Conservation (phyloP, 2,329 filamentous ascomycete species). For the Colletotrichum sp. region DNA sequence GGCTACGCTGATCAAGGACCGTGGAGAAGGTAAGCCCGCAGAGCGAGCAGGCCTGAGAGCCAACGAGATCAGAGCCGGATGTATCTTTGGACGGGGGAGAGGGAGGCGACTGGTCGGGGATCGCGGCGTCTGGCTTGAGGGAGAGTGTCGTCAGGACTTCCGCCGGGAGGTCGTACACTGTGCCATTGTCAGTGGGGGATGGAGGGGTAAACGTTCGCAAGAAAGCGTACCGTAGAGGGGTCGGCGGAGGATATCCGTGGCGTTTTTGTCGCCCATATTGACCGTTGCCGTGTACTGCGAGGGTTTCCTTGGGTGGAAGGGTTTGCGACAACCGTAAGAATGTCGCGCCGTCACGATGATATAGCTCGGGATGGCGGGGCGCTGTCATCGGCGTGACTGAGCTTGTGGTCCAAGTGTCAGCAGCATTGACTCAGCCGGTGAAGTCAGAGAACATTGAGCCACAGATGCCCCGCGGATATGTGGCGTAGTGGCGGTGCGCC, state of each 20-base stretch:
- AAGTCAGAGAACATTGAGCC: neutral
- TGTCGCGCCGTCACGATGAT: neutral
- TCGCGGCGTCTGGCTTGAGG: slow-evolving; percentile 41
- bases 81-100: slow-evolving; percentile 16
- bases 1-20: slow-evolving; percentile 81
- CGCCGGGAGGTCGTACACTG: slow-evolving; percentile 83
- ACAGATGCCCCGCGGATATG: neutral
- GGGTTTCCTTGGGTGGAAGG: neutral
- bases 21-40: slow-evolving; percentile 76
- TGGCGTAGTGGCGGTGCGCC: neutral
- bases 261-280: slow-evolving; percentile 43
- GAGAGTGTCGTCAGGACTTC: slow-evolving; percentile 74
- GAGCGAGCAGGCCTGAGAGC: slow-evolving; percentile 79
- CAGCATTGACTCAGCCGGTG: slow-evolving; percentile 17
- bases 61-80: slow-evolving; percentile 47
- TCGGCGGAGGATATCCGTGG: slow-evolving; percentile 50
- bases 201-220: slow-evolving; percentile 14
- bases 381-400: neutral
- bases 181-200: slow-evolving; percentile 24
- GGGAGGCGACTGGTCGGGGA: slow-evolving; percentile 21
- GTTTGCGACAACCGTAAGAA: neutral
- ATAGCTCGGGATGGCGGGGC: slow-evolving; percentile 1
- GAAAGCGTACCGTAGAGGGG: slow-evolving; percentile 54
- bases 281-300: neutral
- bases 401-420: neutral